Percentiles rank a stretch among this genome's conserved stretches.
Evolutionary conservation across 2,329 filamentous ascomycete species (phyloP).

Genomic region (Aureobasidium sp.): DNA sequence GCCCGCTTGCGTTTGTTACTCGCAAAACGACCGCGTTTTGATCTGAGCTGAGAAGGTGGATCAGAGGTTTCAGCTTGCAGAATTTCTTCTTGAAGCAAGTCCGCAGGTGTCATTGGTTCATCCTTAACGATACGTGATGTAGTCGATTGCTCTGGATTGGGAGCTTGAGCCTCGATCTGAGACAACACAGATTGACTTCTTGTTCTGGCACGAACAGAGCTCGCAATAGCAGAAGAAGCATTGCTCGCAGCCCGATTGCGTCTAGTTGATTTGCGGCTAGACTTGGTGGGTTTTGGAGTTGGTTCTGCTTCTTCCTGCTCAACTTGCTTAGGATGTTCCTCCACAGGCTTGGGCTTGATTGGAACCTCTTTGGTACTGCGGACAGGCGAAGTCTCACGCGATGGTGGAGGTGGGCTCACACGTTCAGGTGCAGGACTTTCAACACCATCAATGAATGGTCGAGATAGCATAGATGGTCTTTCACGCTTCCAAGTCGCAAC

Average conservation of each 20-base stretch:
- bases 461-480: constrained; percentile 18
- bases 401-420: constrained; percentile 20
- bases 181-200: constrained; percentile 42
- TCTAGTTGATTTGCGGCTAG: constrained; percentile 13
- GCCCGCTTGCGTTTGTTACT: constrained; percentile 34
- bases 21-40: constrained; percentile 14
- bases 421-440: constrained; percentile 24
- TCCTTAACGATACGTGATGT: constrained; percentile 35
- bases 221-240: constrained; percentile 38
- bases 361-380: background rate
- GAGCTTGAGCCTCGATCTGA: constrained; percentile 32
- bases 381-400: background rate
- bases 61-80: constrained; percentile 16
- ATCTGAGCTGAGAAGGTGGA: constrained; percentile 20
- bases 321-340: background rate
- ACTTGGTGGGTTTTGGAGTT: background rate
- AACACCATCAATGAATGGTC: constrained; percentile 15
- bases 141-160: constrained; percentile 30
- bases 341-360: background rate
- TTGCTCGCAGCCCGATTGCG: constrained; percentile 30
- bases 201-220: constrained; percentile 35
- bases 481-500: constrained; percentile 21
- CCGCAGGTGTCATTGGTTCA: constrained; percentile 38
- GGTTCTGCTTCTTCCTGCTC: background rate
- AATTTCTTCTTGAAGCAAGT: constrained; percentile 18